A percentile compares a stretch with the other conserved stretches of the same genome.
Evolutionary conservation across 2,329 filamentous ascomycete species (phyloP).

Genomic region (Exophiala oligosperma): DNA sequence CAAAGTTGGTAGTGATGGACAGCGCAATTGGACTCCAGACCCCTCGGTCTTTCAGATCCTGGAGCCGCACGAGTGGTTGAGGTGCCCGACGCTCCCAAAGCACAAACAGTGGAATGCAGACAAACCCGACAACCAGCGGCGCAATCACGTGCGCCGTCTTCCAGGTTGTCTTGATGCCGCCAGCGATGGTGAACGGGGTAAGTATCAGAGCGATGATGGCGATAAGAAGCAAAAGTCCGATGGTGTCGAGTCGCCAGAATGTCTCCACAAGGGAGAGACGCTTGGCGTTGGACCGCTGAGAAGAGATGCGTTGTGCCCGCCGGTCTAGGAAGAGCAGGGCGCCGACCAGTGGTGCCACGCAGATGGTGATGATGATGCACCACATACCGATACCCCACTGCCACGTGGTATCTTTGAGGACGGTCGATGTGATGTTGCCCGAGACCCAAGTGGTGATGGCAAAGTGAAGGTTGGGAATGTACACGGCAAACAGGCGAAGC

Average conservation of each 20-base stretch:
- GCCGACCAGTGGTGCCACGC: neutral
- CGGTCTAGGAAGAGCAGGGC: neutral
- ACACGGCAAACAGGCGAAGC: neutral
- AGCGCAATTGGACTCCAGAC: conserved; percentile 59
- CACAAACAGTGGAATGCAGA: conserved; percentile 46
- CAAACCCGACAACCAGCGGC: conserved; percentile 51
- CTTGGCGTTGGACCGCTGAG: neutral
- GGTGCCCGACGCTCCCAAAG: conserved; percentile 53
- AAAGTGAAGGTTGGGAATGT: neutral
- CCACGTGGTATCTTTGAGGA: neutral
- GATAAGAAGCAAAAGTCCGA: conserved; percentile 44
- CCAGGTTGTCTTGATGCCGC: conserved; percentile 51
- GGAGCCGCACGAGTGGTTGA: conserved; percentile 59
- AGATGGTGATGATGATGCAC: neutral
- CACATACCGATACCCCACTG: conserved; percentile 2
- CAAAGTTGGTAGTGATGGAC: conserved; percentile 58
- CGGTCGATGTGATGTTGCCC: neutral
- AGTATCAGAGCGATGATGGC: conserved; percentile 53
- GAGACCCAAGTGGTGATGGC: conserved; percentile 1
- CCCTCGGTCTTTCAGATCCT: conserved; percentile 59
- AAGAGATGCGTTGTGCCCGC: neutral
- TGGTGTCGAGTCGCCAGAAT: neutral
- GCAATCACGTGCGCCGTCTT: conserved; percentile 45
- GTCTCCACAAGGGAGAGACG: neutral
- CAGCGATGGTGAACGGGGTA: conserved; percentile 59